A percentile compares a stretch with the other conserved stretches of the same genome.
Conservation (phyloP, 2,329 filamentous ascomycete genomes). For the Lachnellula arida region DNA sequence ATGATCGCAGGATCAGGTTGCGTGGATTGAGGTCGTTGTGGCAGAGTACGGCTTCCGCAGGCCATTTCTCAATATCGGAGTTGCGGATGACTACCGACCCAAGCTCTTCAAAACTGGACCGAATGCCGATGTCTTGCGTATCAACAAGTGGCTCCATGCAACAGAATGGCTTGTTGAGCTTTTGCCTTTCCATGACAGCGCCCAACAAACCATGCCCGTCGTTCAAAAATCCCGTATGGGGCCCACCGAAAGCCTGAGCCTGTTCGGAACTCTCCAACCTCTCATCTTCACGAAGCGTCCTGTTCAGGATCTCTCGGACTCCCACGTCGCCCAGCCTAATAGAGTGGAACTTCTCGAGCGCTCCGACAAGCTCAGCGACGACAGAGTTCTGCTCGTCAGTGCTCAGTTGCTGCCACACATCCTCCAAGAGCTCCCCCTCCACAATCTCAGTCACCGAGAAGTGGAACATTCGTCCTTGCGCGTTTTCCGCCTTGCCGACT, state of each 20-base stretch:
- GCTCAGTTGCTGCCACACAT: conserved; percentile 14
- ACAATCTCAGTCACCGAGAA: conserved; percentile 13
- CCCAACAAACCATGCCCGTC: conserved; percentile 1
- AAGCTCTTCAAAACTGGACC: conserved; percentile 13
- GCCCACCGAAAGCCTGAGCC: conserved; percentile 5
- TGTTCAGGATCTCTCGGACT: conserved; percentile 3
- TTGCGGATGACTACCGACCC: conserved; percentile 13
- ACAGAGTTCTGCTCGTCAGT: conserved; percentile 9
- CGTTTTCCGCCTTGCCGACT: conserved; percentile 9
- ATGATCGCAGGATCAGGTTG: conserved; percentile 17
- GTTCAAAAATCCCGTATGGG: conserved; percentile 10
- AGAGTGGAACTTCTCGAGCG: conserved; percentile 10
- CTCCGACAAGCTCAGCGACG: conserved; percentile 10
- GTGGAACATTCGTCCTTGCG: conserved; percentile 9
- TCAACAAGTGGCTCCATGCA: conserved; percentile 4
- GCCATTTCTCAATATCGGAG: conserved; percentile 20
- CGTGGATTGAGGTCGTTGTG: conserved; percentile 9
- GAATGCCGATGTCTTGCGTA: conserved; percentile 9
- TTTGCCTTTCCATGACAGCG: conserved; percentile 11
- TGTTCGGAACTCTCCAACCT: background rate
- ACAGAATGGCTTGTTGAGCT: conserved; percentile 7
- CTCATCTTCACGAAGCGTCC: conserved; percentile 7
- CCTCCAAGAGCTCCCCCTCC: conserved; percentile 11
- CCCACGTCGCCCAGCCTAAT: conserved; percentile 4
- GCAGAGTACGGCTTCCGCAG: conserved; percentile 22